Base-by-base conservation (phyloP, 768 basidiomycete species). In the Jaapia argillacea region DNA sequence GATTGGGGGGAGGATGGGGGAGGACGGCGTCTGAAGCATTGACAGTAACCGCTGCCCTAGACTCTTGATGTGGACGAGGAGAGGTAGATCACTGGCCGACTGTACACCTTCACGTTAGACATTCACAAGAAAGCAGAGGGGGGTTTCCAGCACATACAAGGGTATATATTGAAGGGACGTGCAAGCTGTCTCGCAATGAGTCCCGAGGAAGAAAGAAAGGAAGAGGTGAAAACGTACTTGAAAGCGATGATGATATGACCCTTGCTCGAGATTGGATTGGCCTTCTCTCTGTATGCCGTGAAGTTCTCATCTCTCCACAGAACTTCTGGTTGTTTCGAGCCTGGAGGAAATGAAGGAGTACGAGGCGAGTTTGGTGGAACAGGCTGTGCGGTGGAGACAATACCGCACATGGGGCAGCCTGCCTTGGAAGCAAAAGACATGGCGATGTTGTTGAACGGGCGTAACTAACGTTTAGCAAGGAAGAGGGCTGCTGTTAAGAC, bases 281-380 rank as follows among this genome's bases (percentile, higher is more conserved):
- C 70, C 55, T 68, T 77, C 63, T 87, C 84, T 49, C 75, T 69
- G 59, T 84, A 87, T 4, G 70, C 74, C 14, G 84, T 85, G 48
- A 86, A 80, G 60, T 85, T 83, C 48, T 80, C 77, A 57, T 87
- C 83, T 42, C 74, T 72, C 81, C 81, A 85, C 6, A 86, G 66
- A 40, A 84, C 66, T 47, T 85, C 79, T 12, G 74, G 72, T 43
- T 71, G 64, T 12, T 63, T 68, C 4, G 75, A 69, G 43, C 64
- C 63, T 16, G 36, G 14, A 18, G 20, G 24, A 65, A 53, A 7
- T 73, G 65, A 43, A 73, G 72, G 0, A 72, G 71, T 0, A 69
- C 61, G 36, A 66, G 65, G 4, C 72, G 73, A 67, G 54, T 66
- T 63, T 18, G 63, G 56, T 12, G 68, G 67, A 21, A 65, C 58